Conservation (phyloP, 495 filamentous ascomycete genomes). For the Lasiosphaeriaceae sp. region DNA sequence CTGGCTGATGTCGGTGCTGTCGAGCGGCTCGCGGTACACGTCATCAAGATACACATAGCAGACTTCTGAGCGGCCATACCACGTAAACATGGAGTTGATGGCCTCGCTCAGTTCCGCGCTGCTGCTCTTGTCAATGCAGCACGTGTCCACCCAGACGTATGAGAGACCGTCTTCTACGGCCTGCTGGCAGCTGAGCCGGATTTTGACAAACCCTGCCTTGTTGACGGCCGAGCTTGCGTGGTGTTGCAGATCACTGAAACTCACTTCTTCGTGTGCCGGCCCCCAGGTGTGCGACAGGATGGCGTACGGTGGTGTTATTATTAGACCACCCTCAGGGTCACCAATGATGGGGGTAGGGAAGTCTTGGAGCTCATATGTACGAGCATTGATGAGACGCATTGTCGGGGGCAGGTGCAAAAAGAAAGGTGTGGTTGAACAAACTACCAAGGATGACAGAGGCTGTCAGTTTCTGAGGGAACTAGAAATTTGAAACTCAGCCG, state of each 20-base stretch:
- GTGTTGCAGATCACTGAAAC: background rate
- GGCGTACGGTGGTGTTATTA: no score
- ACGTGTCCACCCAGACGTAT: background rate
- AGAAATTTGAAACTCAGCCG: no score
- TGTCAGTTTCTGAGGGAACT: no score
- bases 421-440: no score
- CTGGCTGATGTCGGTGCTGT: background rate
- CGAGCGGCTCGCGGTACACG: background rate
- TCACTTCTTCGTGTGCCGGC: background rate
- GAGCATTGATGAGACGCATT: no score
- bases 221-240: background rate
- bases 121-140: background rate
- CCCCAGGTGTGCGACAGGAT: background rate
- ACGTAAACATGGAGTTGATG: no score
- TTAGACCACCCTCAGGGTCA: no score
- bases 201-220: background rate
- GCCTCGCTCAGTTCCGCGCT: background rate
- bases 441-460: no score
- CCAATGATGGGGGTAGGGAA: no score
- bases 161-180: background rate
- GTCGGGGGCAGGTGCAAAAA: no score
- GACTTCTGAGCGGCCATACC: background rate
- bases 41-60: background rate
- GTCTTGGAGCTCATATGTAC: no score
- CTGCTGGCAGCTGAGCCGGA: background rate